Evolutionary conservation across 108 stramenopile genomes (phyloP).

Genomic region (Cyclotella distinguenda): DNA sequence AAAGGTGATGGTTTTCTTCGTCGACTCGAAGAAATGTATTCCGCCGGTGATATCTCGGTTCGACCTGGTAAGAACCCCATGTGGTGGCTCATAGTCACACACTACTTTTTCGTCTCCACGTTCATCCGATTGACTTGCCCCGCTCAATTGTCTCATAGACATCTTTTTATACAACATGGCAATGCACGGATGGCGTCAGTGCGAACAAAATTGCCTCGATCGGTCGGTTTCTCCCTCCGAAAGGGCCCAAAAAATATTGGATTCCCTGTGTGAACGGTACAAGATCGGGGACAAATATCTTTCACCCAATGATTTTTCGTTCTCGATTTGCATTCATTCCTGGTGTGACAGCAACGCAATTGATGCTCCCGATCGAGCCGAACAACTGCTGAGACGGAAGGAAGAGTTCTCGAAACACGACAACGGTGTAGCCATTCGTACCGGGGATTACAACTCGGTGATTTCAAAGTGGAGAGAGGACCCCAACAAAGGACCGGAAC

Average conservation of each 20-base stretch:
- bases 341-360: constrained; percentile 33
- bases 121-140: too few relatives aligned
- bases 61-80: constrained; percentile 23
- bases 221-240: constrained; percentile 10
- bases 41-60: constrained; percentile 25
- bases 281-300: constrained; percentile 13
- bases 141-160: constrained; percentile 17
- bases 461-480: constrained; percentile 41
- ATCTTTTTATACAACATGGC: constrained; percentile 32
- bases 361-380: constrained; percentile 35
- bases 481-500: constrained; percentile 26
- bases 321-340: constrained; percentile 31
- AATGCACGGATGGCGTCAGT: constrained; percentile 35
- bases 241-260: constrained; percentile 32
- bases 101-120: too few relatives aligned
- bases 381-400: constrained; percentile 28
- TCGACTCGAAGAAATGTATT: constrained; percentile 32
- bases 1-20: constrained; percentile 25
- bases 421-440: constrained; percentile 7
- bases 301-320: constrained; percentile 32
- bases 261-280: constrained; percentile 18
- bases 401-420: constrained; percentile 24
- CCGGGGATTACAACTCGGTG: constrained; percentile 22
- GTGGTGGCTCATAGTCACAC: background rate
- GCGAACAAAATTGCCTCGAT: constrained; percentile 22